Evolutionary conservation across 345 rosid genomes (phyloP).

Genomic region (Citrus cavaleriei): DNA sequence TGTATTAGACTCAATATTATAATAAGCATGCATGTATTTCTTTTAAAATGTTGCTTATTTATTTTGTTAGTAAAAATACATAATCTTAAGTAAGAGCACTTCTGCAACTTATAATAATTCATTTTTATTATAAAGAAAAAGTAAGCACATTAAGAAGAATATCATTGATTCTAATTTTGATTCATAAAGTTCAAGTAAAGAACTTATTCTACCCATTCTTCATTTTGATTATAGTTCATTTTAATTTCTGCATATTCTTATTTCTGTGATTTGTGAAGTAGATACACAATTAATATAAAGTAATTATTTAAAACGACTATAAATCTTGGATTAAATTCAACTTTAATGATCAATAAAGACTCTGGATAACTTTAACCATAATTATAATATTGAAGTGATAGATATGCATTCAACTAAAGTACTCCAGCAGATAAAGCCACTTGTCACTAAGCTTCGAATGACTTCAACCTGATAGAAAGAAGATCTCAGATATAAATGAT

Average conservation of each 20-base stretch:
- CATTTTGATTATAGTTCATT: accelerated
- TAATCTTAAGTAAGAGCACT: too few relatives aligned
- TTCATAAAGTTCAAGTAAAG: too few relatives aligned
- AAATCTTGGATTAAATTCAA: background rate
- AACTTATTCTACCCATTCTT: accelerated
- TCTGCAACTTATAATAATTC: too few relatives aligned
- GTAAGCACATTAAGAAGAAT: accelerated
- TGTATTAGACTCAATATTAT: too few relatives aligned
- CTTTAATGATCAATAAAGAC: background rate
- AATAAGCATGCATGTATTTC: too few relatives aligned
- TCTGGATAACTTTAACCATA: background rate
- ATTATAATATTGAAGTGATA: background rate
- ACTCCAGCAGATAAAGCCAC: background rate
- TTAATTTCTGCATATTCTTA: accelerated
- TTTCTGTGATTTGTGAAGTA: too few relatives aligned
- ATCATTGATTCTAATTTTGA: accelerated
- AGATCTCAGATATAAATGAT: background rate
- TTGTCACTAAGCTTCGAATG: background rate
- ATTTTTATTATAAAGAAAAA: too few relatives aligned
- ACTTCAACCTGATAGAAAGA: background rate
- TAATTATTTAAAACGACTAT: background rate
- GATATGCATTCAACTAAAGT: background rate
- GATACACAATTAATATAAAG: background rate
- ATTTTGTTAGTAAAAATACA: too few relatives aligned
- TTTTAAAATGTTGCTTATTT: too few relatives aligned